phyloP scores from a whole-genome alignment of 2,329 filamentous ascomycete species.

The Escovopsis sp. region DNA sequence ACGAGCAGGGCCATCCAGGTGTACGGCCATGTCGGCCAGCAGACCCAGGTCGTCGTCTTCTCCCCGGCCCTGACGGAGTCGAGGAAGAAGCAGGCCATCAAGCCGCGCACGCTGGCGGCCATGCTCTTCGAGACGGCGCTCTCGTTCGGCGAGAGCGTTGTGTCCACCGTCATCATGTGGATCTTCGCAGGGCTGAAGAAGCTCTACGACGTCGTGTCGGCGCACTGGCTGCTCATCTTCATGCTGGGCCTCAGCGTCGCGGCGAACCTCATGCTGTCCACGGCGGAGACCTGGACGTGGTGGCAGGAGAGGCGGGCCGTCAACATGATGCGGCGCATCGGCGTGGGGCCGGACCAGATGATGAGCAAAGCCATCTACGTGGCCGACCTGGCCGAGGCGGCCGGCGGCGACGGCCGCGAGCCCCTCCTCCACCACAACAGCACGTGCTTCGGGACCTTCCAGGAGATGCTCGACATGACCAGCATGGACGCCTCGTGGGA shows the following conservation, averaged over 20 bases:
- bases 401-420: slow-evolving; percentile 20
- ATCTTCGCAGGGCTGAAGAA: slow-evolving; percentile 50
- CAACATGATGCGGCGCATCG: slow-evolving; percentile 68
- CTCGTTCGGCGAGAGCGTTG: slow-evolving; percentile 60
- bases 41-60: slow-evolving; percentile 48
- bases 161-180: slow-evolving; percentile 66
- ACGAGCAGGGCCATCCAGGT: slow-evolving; percentile 68
- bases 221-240: slow-evolving; percentile 59
- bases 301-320: slow-evolving; percentile 71
- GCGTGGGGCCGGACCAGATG: slow-evolving; percentile 60
- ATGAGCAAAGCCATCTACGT: slow-evolving; percentile 83
- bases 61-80: slow-evolving; percentile 33
- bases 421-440: slow-evolving; percentile 28
- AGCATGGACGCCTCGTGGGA: slow-evolving; percentile 44
- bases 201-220: slow-evolving; percentile 52
- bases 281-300: slow-evolving; percentile 61
- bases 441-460: slow-evolving; percentile 48
- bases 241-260: slow-evolving; percentile 54
- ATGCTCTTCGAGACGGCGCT: slow-evolving; percentile 58
- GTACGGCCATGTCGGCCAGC: slow-evolving; percentile 60
- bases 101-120: slow-evolving; percentile 45
- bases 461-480: slow-evolving; percentile 39
- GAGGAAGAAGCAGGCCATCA: slow-evolving; percentile 43
- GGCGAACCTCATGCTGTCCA: slow-evolving; percentile 62
- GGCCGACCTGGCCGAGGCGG: slow-evolving; percentile 58